These are phyloP conservation scores for Botrytis galanthina DNA, from an alignment of 2,329 filamentous ascomycete species.

Conservation along the genomic window DNA sequence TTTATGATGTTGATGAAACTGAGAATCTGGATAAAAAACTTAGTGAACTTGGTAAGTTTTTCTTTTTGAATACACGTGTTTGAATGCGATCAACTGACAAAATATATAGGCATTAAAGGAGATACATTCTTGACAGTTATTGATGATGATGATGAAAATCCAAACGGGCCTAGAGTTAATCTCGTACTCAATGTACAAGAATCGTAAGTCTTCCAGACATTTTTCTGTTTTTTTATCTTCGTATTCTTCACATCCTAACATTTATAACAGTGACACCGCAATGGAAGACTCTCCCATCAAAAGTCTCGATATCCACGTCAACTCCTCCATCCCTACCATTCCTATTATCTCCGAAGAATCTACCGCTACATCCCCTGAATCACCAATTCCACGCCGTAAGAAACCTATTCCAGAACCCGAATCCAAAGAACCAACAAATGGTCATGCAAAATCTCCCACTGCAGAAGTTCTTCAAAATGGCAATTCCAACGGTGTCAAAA, in stretches of 20 bases:
- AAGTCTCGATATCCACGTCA: conserved; percentile 32
- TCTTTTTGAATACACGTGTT: background rate
- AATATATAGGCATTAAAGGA: conserved; percentile 57
- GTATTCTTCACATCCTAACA: background rate
- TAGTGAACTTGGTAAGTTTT: conserved; percentile 62
- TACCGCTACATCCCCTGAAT: conserved; percentile 23
- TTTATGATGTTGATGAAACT: conserved; percentile 87
- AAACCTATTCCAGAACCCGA: conserved; percentile 21
- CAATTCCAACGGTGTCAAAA: conserved; percentile 31
- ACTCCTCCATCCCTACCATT: conserved; percentile 30
- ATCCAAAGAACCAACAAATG: conserved; percentile 21
- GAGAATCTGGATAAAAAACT: conserved; percentile 82
- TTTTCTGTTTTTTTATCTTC: background rate
- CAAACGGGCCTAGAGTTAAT: conserved; percentile 77
- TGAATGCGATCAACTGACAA: background rate
- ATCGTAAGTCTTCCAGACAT: conserved; percentile 47
- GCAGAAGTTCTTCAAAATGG: conserved; percentile 15
- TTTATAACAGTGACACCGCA: conserved; percentile 26
- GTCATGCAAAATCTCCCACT: conserved; percentile 5
- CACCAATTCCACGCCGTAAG: conserved; percentile 34
- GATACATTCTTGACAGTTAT: conserved; percentile 79
- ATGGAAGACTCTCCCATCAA: conserved; percentile 55
- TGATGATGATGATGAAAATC: conserved; percentile 72
- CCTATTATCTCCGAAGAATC: conserved; percentile 24
- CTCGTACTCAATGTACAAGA: conserved; percentile 69